Evolutionary conservation across 1,139 yeast genomes (phyloP).

Genomic region (Debaryomycetaceae sp.): DNA sequence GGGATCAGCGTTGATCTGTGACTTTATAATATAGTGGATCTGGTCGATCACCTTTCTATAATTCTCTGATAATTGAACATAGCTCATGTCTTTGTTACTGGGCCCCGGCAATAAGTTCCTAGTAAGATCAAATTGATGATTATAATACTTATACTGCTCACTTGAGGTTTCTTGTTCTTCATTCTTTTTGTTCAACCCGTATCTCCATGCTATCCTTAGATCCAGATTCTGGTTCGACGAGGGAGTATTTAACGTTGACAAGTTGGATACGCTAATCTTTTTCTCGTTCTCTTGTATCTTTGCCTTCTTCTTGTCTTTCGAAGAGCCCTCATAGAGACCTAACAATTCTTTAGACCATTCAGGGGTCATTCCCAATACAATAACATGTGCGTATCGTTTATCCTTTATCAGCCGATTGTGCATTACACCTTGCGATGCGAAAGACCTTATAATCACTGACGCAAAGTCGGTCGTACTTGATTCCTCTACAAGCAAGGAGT

Average conservation of each 20-base stretch:
- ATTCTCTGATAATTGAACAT: conserved; percentile 36
- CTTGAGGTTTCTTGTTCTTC: conserved; percentile 14
- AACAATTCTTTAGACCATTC: conserved; percentile 76
- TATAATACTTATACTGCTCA: conserved; percentile 48
- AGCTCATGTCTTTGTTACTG: conserved; percentile 55
- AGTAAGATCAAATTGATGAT: conserved; percentile 74
- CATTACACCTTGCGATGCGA: conserved; percentile 75
- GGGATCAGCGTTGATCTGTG: conserved; percentile 27
- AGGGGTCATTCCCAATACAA: conserved; percentile 61
- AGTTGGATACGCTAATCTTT: conserved; percentile 65
- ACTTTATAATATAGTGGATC: conserved; percentile 38
- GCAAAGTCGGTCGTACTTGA: conserved; percentile 87
- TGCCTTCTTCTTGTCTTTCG: conserved; percentile 62
- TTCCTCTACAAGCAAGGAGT: conserved; percentile 71
- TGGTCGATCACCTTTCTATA: conserved; percentile 30
- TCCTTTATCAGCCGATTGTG: conserved; percentile 52
- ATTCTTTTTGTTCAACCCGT: conserved; percentile 52
- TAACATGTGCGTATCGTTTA: conserved; percentile 50
- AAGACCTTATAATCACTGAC: conserved; percentile 65
- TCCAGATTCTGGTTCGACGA: conserved; percentile 35
- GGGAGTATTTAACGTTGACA: conserved; percentile 30
- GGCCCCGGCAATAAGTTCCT: conserved; percentile 68
- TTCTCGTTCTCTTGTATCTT: conserved; percentile 56
- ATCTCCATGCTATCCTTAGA: conserved; percentile 86
- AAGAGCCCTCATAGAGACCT: conserved; percentile 70